Base-by-base conservation (phyloP, 768 basidiomycete genomes). In the Nidularia pulvinata region DNA sequence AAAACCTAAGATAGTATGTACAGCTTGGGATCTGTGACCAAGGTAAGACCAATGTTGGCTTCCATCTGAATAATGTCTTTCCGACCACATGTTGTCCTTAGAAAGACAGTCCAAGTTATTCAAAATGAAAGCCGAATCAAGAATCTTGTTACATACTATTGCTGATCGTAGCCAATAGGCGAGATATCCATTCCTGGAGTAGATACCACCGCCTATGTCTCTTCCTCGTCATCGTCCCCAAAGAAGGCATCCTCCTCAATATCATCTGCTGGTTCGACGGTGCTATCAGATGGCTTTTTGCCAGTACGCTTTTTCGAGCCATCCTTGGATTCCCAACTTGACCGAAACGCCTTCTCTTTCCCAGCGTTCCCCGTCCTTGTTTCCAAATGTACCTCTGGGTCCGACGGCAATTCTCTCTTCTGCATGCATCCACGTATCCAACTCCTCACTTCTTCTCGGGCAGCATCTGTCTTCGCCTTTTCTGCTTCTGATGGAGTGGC, bases 401-500 rank as follows among this genome's bases (percentile, higher is more conserved):
- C 84, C 1, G 60, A 51, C 1, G 79, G 72, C 42, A 93, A 52
- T 49, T 83, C 82, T 1, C 88, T 86, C 0, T 62, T 64, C 47
- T 74, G 69, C 87, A 93, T 91, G 54, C 74, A 77, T 49, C 70
- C 70, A 33, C 76, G 76, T 50, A 91, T 80, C 80, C 80, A 79
- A 35, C 59, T 64, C 25, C 85, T 79, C n/a, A 92, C 62, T 59
- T 82, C 80, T 48, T 83, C 77, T 7, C 89, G 78, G 34, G 76
- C 75, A 22, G 71, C 66, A 52, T 84, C 77, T 5, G 83, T 82
- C 37, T 68, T 71, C 13, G 65, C 59, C 13, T 57, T 56, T 30
- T 71, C 65, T 14, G 65, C 57, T 16, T 61, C 57, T 13, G 67
- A 61, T 30, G 58, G 52, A 22, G 61, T 49, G 61, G 64, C 48